Evolutionary conservation across 1,284 basidiomycete genomes (phyloP), one percentile per base, ranked within the genome.

Genomic region (Tranzscheliella williamsii): DNA sequence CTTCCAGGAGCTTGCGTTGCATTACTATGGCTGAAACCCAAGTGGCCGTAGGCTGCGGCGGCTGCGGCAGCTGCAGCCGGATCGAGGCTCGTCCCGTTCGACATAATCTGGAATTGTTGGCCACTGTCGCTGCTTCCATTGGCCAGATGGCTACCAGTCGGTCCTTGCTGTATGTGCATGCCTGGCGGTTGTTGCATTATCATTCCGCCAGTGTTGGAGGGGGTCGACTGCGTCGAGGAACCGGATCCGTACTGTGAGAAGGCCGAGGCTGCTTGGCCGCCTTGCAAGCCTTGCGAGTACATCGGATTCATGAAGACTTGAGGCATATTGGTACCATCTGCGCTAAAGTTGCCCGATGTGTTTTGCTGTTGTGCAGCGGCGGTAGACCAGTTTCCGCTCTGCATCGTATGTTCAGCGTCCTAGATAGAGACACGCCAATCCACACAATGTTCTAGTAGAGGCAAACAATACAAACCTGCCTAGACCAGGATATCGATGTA

Each of bases 1-100:
- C 60, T 47, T 36, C 54, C 37, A 15, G 55, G 60, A 22, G 35
- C 40, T 7, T 50, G 51, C 24, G 44, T 50, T 17, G 61, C 58
- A n/a, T 38, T 40, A 22, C 54, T 49, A 4, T 30, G 30, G 49
- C 45, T 48, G 53, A 46, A 67, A 31, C 55, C 60, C 13, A 60
- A 38, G 31, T 60, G 64, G 8, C 55, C 60, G 35, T 67, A 67
- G 2, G 53, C 63, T n/a, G 62, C 62, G 15, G 55, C 60, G 4
- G 65, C 67, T 3, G 66, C 61, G 16, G 65, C 56, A 13, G 63
- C 40, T 23, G 49, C 52, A 6, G 63, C 55, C 15, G 42, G 45
- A 21, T 63, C 60, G 20, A 23, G 34, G 50, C 37, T 35, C n/a
- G 50, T 20, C 9, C 42, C 43, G 30, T 42, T 61, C 3, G 42